A percentile compares a stretch with the other conserved stretches of the same genome.
Conservation (phyloP, 2,329 filamentous ascomycete genomes). For the Madurella mycetomatis region DNA sequence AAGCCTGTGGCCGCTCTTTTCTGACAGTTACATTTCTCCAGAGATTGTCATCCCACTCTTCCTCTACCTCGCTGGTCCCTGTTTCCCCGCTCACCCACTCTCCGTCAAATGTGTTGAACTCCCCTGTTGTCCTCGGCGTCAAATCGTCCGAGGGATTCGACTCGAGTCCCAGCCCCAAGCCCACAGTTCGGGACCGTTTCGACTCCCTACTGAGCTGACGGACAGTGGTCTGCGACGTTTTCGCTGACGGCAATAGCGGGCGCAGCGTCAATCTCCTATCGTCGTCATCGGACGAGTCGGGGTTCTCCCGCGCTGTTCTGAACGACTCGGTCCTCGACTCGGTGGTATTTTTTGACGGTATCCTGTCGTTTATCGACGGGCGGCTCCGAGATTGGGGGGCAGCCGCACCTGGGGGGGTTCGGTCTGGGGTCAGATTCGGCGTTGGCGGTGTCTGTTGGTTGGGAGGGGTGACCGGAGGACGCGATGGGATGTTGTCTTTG, state of each 20-base stretch:
- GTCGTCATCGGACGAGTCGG: constrained; percentile 59
- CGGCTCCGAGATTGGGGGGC: constrained; percentile 42
- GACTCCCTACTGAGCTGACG: constrained; percentile 35
- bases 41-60: constrained; percentile 53
- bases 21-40: constrained; percentile 51
- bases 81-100: constrained; percentile 43
- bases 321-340: constrained; percentile 68
- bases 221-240: constrained; percentile 43
- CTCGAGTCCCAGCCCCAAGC: constrained; percentile 42
- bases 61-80: constrained; percentile 41
- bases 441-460: constrained; percentile 67
- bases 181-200: constrained; percentile 34
- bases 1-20: constrained; percentile 37
- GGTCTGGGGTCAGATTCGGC: constrained; percentile 62
- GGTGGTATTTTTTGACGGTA: constrained; percentile 48
- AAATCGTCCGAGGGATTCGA: constrained; percentile 38
- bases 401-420: constrained; percentile 47
- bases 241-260: constrained; percentile 36
- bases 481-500: constrained; percentile 35
- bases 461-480: constrained; percentile 55
- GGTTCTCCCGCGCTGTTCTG: constrained; percentile 63
- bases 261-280: constrained; percentile 41
- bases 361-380: constrained; percentile 45
- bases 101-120: constrained; percentile 55
- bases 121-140: constrained; percentile 42